Evolutionary conservation across 768 basidiomycete species (phyloP).

Genomic region (Termitomyces sp.): DNA sequence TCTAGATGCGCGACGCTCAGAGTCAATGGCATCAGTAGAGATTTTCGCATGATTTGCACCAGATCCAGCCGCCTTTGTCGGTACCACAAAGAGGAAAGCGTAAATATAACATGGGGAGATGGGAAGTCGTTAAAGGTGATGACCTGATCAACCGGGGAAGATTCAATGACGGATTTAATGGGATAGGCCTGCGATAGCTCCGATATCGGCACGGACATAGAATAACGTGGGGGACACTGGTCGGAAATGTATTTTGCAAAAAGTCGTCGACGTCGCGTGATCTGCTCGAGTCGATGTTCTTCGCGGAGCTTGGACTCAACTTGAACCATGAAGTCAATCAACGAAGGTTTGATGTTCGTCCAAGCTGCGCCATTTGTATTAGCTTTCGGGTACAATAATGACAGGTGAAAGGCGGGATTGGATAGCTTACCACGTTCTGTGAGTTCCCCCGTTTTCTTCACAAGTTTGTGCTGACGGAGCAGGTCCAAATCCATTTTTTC

Average conservation of each 20-base stretch:
- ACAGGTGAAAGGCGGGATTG: neutral
- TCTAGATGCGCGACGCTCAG: constrained; percentile 12
- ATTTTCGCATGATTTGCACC: constrained; percentile 16
- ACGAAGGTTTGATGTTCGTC: constrained; percentile 29
- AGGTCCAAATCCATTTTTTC: constrained; percentile 16
- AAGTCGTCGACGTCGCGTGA: constrained; percentile 15
- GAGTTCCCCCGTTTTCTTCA: constrained; percentile 34
- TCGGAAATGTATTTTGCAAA: constrained; percentile 16
- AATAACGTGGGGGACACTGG: constrained; percentile 5
- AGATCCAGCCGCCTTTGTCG: constrained; percentile 10
- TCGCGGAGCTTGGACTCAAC: constrained; percentile 21
- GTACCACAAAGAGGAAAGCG: constrained; percentile 14
- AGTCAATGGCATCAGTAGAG: neutral
- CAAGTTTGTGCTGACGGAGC: constrained; percentile 26
- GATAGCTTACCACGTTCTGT: constrained; percentile 33
- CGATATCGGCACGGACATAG: constrained; percentile 12
- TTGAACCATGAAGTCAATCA: constrained; percentile 32
- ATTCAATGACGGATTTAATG: constrained; percentile 18
- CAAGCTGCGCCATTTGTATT: constrained; percentile 24
- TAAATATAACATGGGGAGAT: constrained; percentile 6
- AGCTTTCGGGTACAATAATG: neutral
- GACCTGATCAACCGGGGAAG: constrained; percentile 11
- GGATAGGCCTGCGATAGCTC: constrained; percentile 17
- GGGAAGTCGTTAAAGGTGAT: constrained; percentile 15
- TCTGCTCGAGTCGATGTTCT: constrained; percentile 12